phyloP scores from a whole-genome alignment of 2,329 filamentous ascomycete genomes.

The Purpureocillium lavendulum region DNA sequence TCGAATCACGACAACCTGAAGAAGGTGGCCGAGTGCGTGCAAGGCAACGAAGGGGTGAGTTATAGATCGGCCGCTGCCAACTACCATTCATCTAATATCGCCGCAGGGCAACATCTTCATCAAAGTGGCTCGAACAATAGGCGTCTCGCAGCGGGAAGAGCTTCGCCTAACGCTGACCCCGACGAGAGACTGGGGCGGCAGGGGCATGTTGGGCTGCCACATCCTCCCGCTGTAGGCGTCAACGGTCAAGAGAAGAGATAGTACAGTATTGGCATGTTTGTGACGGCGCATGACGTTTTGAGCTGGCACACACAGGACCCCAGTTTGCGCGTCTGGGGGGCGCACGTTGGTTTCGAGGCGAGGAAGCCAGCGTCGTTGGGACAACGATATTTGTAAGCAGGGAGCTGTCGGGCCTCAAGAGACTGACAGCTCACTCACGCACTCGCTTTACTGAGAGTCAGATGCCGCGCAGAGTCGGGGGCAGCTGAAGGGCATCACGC shows the following conservation, averaged over 20 bases:
- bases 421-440: too few relatives aligned
- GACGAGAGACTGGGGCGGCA: conserved; percentile 77
- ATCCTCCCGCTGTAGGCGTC: conserved; percentile 59
- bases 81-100: conserved; percentile 13
- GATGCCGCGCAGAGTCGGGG: too few relatives aligned
- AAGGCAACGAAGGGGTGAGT: conserved; percentile 75
- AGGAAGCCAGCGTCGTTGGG: too few relatives aligned
- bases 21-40: conserved; percentile 83
- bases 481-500: too few relatives aligned
- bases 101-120: conserved; percentile 61
- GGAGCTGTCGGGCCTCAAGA: neutral
- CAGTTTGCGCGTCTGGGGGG: too few relatives aligned
- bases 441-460: too few relatives aligned
- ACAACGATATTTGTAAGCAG: conserved; percentile 2
- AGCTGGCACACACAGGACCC: too few relatives aligned
- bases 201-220: conserved; percentile 85
- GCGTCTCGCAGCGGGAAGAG: conserved; percentile 38
- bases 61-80: conserved; percentile 1
- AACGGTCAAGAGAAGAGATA: neutral
- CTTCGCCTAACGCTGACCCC: conserved; percentile 68
- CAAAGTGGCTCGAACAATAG: conserved; percentile 47
- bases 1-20: conserved; percentile 78
- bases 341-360: too few relatives aligned
- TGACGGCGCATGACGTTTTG: neutral
- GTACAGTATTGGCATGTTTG: neutral